Conservation (phyloP, 768 basidiomycete genomes). For the Cystobasidiopsis lactophilus region DNA sequence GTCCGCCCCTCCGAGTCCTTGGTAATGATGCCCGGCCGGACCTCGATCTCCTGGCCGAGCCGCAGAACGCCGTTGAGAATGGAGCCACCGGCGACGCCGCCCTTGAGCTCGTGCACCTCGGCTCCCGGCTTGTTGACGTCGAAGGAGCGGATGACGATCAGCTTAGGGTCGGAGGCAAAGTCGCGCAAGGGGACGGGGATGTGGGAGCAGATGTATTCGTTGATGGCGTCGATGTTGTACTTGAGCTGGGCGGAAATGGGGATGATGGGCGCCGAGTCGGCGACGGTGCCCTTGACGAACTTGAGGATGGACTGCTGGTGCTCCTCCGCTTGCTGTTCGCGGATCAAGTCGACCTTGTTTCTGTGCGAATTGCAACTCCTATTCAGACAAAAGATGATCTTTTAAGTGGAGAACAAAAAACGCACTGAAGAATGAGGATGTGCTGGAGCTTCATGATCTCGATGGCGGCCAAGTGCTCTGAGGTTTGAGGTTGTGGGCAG, state of each 20-base stretch:
- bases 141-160: constrained; percentile 97
- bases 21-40: constrained; percentile 87
- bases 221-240: constrained; percentile 98
- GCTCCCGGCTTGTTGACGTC: constrained; percentile 99
- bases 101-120: constrained; percentile 88
- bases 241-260: constrained; percentile 96
- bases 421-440: constrained; percentile 71
- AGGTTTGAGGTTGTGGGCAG: constrained; percentile 95
- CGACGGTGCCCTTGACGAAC: constrained; percentile 95
- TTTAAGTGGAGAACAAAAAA: neutral
- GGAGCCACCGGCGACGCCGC: constrained; percentile 92
- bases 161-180: constrained; percentile 69
- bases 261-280: constrained; percentile 89
- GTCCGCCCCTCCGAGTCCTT: constrained; percentile 78
- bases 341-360: constrained; percentile 96
- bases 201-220: constrained; percentile 90
- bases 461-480: constrained; percentile 92
- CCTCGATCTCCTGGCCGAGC: constrained; percentile 84
- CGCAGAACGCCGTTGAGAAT: constrained; percentile 78
- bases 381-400: neutral
- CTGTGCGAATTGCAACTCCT: constrained; percentile 5
- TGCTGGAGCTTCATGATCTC: constrained; percentile 98
- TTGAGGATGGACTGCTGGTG: constrained; percentile 88
- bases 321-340: constrained; percentile 78
- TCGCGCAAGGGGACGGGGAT: constrained; percentile 88